Base-by-base conservation (phyloP, 2,329 filamentous ascomycete species). In the Aureobasidium sp. region DNA sequence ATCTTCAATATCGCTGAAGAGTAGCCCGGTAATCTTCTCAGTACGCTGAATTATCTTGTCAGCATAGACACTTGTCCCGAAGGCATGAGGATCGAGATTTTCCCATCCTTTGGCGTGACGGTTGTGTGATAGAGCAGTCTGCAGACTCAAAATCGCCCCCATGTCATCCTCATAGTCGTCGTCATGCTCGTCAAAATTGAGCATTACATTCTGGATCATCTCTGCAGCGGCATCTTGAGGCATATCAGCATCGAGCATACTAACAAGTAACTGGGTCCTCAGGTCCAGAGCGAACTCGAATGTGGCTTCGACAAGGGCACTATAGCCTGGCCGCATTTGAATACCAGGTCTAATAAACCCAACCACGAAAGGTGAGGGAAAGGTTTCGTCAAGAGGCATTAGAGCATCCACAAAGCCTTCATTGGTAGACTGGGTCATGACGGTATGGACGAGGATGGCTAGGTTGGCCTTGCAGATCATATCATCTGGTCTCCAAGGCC, bases 281-380 rank as follows among this genome's bases (percentile, higher is more conserved):
- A 86, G 74, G 7, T 82, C 79, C 7, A 85, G 69, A 1, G 76
- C 80, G 26, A 84, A 65, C 3, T 77, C 68, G 61, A 83, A 79
- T 0, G 79, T 82, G 47, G 76, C 66, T 57, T 75, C 53, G 13
- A 73, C 64, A 7, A 82, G 65, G 1, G 63, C 65, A 65, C 78
- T 82, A 6, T 74, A 70, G 6, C 77, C 79, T 39, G 10, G 62
- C 26, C 10, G 26, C 32, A 8, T 4, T 6, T 15, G 24, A 24
- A 1, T 51, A 65, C 62, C 37, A 63, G 63, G 34, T 66, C 65
- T 41, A 65, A 61, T n/a, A 66, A 63, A 3, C 2, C 53, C 59
- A 26, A 20, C 65, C 39, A 76, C 60, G 36, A 77, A 77, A 1
- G 69, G 65, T 12, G 61, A 63, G 0, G 75, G 75, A 46, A 77